Evolutionary conservation across 805 yeast genomes (phyloP).

Genomic region (Pichia occidentalis): DNA sequence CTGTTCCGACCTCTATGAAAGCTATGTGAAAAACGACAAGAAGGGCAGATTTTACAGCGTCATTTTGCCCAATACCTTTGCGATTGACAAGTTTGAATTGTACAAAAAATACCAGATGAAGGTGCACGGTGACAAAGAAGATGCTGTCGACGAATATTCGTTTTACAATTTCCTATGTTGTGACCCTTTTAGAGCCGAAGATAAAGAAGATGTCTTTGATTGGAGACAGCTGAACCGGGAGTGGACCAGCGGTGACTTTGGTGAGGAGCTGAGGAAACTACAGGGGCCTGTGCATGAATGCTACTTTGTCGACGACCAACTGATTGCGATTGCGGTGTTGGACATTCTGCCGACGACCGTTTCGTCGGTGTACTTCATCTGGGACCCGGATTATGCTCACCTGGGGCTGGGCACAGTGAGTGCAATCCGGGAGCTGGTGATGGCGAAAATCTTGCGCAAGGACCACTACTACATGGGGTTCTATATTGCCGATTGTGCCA

Average conservation of each 20-base stretch:
- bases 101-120: conserved; percentile 63
- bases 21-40: conserved; percentile 6
- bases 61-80: conserved; percentile 44
- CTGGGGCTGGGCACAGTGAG: conserved; percentile 73
- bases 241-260: conserved; percentile 30
- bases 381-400: conserved; percentile 74
- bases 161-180: conserved; percentile 66
- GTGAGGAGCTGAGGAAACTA: conserved; percentile 14
- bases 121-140: conserved; percentile 58
- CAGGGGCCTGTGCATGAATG: conserved; percentile 74
- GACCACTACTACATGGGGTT: conserved; percentile 74
- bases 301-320: conserved; percentile 44
- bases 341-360: conserved; percentile 72
- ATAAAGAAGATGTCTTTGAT: conserved; percentile 19
- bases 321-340: conserved; percentile 70
- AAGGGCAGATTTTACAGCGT: conserved; percentile 5
- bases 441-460: conserved; percentile 41
- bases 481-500: conserved; percentile 69
- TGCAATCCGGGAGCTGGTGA: conserved; percentile 61
- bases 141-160: conserved; percentile 37
- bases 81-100: conserved; percentile 54
- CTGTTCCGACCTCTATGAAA: not conserved
- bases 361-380: conserved; percentile 80
- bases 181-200: conserved; percentile 45
- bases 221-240: conserved; percentile 37